A percentile compares a stretch with the other conserved stretches of the same genome.
These are phyloP conservation scores for Paxillus ammoniavirescens DNA, from an alignment of 768 basidiomycete species.

Conservation along the genomic window DNA sequence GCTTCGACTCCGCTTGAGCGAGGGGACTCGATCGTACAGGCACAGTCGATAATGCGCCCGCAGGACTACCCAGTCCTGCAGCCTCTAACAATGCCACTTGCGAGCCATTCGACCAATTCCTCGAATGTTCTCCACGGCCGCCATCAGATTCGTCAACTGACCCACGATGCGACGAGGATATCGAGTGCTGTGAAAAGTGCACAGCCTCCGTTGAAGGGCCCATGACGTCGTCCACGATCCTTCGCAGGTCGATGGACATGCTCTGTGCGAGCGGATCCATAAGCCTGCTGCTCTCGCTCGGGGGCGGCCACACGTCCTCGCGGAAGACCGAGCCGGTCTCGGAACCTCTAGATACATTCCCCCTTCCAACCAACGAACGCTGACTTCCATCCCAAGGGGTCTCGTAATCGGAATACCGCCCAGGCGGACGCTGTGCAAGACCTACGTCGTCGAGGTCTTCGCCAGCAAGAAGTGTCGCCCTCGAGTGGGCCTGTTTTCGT, in stretches of 20 bases:
- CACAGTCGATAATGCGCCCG: neutral
- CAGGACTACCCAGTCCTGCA: constrained; percentile 14
- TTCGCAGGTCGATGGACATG: constrained; percentile 28
- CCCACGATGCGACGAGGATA: constrained; percentile 21
- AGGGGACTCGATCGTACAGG: constrained; percentile 22
- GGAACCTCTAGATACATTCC: constrained; percentile 14
- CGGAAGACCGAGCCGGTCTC: constrained; percentile 47
- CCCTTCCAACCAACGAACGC: neutral
- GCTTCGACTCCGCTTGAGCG: constrained; percentile 3
- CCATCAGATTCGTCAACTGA: constrained; percentile 8
- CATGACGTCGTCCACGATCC: constrained; percentile 51
- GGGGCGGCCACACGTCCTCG: constrained; percentile 47
- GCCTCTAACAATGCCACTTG: constrained; percentile 22
- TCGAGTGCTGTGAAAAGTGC: constrained; percentile 24
- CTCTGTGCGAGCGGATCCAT: constrained; percentile 14
- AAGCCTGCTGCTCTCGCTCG: constrained; percentile 26
- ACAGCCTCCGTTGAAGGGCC: constrained; percentile 28
- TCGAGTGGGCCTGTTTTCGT: constrained; percentile 14
- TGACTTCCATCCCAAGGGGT: constrained; percentile 20
- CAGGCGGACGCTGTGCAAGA: constrained; percentile 5
- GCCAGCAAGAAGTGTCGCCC: constrained; percentile 24
- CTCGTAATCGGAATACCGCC: constrained; percentile 18
- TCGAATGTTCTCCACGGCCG: constrained; percentile 14
- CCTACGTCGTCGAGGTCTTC: constrained; percentile 21
- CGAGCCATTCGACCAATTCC: constrained; percentile 20